Conservation (phyloP, 2,329 filamentous ascomycete species). For the Amesomyces nigricolor region DNA sequence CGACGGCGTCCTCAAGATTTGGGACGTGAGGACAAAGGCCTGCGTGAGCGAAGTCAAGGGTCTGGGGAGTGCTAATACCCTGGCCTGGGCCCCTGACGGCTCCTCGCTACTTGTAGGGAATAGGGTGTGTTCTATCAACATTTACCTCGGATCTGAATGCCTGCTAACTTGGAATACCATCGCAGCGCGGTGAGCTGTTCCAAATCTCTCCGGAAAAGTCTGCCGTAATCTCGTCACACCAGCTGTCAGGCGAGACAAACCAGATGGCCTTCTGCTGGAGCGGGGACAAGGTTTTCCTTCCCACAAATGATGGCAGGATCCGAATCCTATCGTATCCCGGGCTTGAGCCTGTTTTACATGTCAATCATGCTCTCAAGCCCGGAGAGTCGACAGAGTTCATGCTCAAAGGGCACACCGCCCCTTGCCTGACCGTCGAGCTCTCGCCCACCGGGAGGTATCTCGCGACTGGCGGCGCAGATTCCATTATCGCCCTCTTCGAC, state of each 20-base stretch:
- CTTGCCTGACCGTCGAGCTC: conserved; percentile 62
- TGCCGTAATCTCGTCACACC: conserved; percentile 51
- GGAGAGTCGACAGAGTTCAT: conserved; percentile 46
- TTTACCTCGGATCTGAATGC: no score
- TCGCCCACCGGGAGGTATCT: conserved; percentile 67
- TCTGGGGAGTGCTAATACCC: conserved; percentile 61
- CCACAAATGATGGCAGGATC: conserved; percentile 64
- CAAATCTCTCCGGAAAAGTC: conserved; percentile 56
- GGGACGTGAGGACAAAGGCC: conserved; percentile 70
- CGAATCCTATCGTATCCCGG: conserved; percentile 64
- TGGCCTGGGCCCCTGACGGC: conserved; percentile 70
- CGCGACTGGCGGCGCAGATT: conserved; percentile 70
- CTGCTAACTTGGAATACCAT: conserved; percentile 4
- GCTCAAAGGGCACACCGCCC: conserved; percentile 67
- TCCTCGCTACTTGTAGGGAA: conserved; percentile 65
- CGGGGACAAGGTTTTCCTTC: conserved; percentile 63
- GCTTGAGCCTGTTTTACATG: conserved; percentile 50
- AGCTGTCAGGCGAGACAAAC: conserved; percentile 62
- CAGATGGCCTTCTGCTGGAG: conserved; percentile 70
- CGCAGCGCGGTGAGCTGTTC: conserved; percentile 56
- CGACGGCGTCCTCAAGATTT: conserved; percentile 71
- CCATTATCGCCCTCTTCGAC: conserved; percentile 71
- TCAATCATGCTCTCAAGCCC: conserved; percentile 40
- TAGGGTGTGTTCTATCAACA: conserved; percentile 46
- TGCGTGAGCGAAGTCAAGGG: conserved; percentile 64